These are phyloP conservation scores for Lagerstroemia speciosa DNA, from an alignment of 345 rosid species.

Conservation along the genomic window DNA sequence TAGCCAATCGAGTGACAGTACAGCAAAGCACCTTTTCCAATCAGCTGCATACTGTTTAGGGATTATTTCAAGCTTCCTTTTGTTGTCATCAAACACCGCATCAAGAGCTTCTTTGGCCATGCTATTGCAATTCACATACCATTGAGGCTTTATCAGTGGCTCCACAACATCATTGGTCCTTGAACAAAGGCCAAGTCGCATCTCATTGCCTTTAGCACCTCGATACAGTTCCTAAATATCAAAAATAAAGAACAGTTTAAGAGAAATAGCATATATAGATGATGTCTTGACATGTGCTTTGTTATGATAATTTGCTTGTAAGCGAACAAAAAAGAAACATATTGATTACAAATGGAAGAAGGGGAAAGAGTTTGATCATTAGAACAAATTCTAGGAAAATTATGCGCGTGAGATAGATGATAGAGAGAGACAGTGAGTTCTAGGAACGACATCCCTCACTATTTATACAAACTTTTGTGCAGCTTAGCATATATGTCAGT, in stretches of 20 bases:
- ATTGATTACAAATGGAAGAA: neutral
- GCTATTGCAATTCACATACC: constrained; percentile 68
- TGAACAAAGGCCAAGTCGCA: constrained; percentile 82
- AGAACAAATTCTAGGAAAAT: too few species aligned
- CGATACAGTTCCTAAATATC: constrained; percentile 56
- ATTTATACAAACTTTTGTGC: too few species aligned
- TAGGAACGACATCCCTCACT: neutral
- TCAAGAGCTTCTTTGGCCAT: constrained; percentile 80
- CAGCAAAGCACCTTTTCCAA: constrained; percentile 61
- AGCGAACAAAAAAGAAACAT: neutral
- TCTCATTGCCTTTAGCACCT: constrained; percentile 74
- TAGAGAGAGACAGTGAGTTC: too few species aligned
- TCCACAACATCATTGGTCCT: constrained; percentile 79
- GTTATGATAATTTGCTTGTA: neutral
- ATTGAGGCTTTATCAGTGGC: constrained; percentile 90
- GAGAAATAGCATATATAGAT: neutral
- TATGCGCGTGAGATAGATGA: too few species aligned
- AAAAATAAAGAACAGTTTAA: neutral
- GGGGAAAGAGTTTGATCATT: too few species aligned
- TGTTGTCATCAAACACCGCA: constrained; percentile 46
- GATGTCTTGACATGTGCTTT: neutral
- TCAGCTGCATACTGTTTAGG: constrained; percentile 88
- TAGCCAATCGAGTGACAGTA: neutral
- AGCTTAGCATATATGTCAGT: neutral
- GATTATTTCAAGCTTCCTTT: constrained; percentile 63